Base-by-base conservation (phyloP, 2,329 filamentous ascomycete genomes). In the Chaetomium olivaceum region DNA sequence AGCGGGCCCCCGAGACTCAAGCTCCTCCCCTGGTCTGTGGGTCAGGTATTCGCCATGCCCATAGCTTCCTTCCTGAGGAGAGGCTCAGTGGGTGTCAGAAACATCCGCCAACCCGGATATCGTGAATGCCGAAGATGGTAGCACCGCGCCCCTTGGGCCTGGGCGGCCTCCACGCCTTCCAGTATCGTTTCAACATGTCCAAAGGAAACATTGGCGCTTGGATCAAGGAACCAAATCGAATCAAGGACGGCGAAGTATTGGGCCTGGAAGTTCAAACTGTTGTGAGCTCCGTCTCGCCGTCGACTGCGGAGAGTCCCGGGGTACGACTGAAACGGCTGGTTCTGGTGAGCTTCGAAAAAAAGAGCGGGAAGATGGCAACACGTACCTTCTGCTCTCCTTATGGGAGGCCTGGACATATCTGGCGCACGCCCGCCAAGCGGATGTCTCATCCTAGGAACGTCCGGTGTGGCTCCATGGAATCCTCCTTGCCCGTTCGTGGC, bases 241-340 rank as follows among this genome's bases (percentile, higher is more conserved):
- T 52, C 59, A 63, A 27, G 60, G 60, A 1, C 43, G 66, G 3
- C 58, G 63, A 14, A 64, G 39, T 50, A 68, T 46, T 27, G 39
- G 4, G 14, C 61, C 61, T 14, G 63, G 39, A n/a, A 48, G 36
- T 31, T 64, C 61, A 33, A 68, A 59, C 14, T 61, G 39, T 21
- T 55, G 54, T 33, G 64, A 60, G 36, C 27, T 54, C 12, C 52
- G 52, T 16, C 52, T 46, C 33, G 25, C 2, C 4, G 31, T 48
- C 23, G 55, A 51, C 6, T 51, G 66, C 23, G 63, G 43, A 2
- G 63, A 59, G 6, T 36, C 21, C 19, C 36, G 55, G 43, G 56
- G 39, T 52, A 52, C 31, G 4, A 48, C 55, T 58, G 36, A 46
- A 19, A 55, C 21, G 5, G 21, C 54, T 58, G 56, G 1, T 12